phyloP scores from a whole-genome alignment of 2,329 filamentous ascomycete species.

The Sphaerulina vaccinii region DNA sequence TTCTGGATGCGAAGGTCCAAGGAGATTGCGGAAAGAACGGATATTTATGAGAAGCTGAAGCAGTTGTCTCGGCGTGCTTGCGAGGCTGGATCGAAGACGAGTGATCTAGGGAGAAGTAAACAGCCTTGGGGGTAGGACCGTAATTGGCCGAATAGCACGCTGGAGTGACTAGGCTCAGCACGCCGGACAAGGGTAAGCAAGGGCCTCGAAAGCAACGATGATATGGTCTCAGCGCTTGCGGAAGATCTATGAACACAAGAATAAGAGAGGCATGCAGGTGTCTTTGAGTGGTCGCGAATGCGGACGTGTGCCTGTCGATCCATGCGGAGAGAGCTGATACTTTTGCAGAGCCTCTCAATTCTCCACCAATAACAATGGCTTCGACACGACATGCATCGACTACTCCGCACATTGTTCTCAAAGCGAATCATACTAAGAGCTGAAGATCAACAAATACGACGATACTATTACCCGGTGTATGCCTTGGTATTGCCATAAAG shows the following conservation, averaged over 20 bases:
- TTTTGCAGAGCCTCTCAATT: background rate
- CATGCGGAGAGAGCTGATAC: slow-evolving; percentile 6
- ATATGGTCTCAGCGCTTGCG: no score
- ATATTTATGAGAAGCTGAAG: background rate
- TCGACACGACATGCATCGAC: background rate
- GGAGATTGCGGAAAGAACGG: background rate
- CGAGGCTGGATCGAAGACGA: background rate
- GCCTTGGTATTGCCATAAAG: background rate
- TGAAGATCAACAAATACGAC: background rate
- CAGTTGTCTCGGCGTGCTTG: background rate
- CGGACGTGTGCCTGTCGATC: slow-evolving; percentile 4
- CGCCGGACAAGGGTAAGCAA: no score
- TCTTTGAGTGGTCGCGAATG: no score
- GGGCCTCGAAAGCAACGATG: no score
- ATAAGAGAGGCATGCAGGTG: no score
- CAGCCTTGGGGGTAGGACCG: no score
- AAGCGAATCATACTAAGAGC: background rate
- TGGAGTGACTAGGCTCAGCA: no score
- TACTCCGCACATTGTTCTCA: background rate
- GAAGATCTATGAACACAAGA: no score
- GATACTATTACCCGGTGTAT: background rate
- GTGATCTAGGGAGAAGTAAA: no score
- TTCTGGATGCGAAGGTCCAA: slow-evolving; percentile 5
- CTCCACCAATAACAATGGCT: slow-evolving; percentile 3
- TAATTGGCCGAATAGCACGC: no score